Evolutionary conservation across 176 grass and related monocot species (phyloP).

Genomic region (Aegilops longissima): DNA sequence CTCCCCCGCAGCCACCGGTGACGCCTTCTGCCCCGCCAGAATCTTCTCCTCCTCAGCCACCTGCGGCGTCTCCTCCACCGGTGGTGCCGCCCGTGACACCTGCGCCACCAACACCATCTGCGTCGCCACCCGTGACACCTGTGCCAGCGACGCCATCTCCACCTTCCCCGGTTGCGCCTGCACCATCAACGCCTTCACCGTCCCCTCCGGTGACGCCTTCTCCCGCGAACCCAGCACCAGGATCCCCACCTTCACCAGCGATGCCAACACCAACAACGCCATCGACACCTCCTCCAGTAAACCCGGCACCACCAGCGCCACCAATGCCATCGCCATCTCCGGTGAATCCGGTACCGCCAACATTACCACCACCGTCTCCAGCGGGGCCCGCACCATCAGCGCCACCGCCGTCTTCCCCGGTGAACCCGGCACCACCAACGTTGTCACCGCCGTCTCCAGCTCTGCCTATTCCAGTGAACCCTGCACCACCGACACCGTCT

Average conservation of each 20-base stretch:
- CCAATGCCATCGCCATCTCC: neutral
- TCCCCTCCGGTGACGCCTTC: neutral
- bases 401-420: neutral
- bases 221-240: neutral
- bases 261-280: neutral
- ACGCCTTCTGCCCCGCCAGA: neutral
- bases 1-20: neutral
- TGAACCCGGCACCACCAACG: neutral
- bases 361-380: neutral
- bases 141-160: neutral
- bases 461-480: neutral
- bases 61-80: neutral
- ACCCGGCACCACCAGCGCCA: neutral
- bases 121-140: neutral
- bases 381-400: neutral
- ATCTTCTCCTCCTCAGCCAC: neutral
- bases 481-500: neutral
- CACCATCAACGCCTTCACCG: neutral
- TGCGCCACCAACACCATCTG: neutral
- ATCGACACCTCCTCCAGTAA: neutral
- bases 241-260: neutral
- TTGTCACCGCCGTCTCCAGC: neutral
- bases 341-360: neutral
- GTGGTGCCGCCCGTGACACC: neutral
- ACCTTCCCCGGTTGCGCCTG: neutral